Evolutionary conservation across 306 rosid species (phyloP).

Genomic region (Senna tora): DNA sequence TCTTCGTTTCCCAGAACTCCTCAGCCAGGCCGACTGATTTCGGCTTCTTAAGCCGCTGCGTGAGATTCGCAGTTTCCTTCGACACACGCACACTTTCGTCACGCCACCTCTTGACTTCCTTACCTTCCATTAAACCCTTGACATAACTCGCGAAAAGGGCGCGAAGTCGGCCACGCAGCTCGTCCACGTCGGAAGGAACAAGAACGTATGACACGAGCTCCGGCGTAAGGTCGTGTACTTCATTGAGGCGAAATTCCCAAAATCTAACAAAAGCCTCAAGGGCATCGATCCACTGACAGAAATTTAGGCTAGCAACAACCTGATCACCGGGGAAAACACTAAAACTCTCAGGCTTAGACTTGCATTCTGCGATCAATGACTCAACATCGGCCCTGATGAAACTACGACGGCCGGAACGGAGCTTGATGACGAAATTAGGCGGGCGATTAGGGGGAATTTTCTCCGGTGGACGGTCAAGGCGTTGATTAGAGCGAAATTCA

Average conservation of each 20-base stretch:
- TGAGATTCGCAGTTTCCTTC: conserved; percentile 39
- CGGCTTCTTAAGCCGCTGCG: background rate
- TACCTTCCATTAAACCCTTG: conserved; percentile 55
- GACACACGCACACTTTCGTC: conserved; percentile 40
- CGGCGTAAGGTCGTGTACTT: conserved; percentile 54
- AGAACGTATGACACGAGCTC: conserved; percentile 37
- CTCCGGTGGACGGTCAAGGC: conserved; percentile 35
- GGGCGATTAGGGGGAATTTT: background rate
- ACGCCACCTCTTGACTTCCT: conserved; percentile 53
- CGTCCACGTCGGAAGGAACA: conserved; percentile 53
- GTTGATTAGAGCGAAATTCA: conserved; percentile 13
- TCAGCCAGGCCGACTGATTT: accelerated
- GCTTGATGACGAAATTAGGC: conserved; percentile 51
- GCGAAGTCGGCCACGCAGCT: conserved; percentile 51
- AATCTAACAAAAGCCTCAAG: conserved; percentile 58
- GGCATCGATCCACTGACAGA: conserved; percentile 56
- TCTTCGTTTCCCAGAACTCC: conserved; percentile 24
- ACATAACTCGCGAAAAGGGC: conserved; percentile 52
- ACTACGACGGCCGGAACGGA: conserved; percentile 39
- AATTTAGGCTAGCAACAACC: conserved; percentile 51
- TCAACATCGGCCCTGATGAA: conserved; percentile 22
- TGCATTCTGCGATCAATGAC: conserved; percentile 49
- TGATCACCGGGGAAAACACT: conserved; percentile 2
- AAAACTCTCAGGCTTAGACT: conserved; percentile 38
- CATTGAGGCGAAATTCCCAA: conserved; percentile 66